Percentiles rank a stretch among this genome's conserved stretches.
Conservation (phyloP, 164 flowering plant genomes). For the Nymphaea colorata region DNA sequence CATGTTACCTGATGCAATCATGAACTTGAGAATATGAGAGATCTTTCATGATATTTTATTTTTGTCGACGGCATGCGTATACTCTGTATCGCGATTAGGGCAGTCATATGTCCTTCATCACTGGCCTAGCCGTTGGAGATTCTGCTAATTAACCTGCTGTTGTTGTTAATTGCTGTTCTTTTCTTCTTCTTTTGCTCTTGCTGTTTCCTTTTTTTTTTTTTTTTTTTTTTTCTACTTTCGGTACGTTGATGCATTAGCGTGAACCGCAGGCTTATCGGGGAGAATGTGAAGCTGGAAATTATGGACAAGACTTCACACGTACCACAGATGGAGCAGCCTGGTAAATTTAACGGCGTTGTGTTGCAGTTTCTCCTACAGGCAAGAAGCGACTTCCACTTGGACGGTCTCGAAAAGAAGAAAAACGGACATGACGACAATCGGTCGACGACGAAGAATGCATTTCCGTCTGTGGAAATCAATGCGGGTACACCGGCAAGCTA, state of each 20-base stretch:
- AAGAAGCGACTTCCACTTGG: too few species aligned
- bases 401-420: too few species aligned
- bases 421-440: too few species aligned
- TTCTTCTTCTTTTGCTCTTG: neutral
- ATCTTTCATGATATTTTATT: neutral
- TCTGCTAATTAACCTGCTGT: neutral
- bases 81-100: neutral
- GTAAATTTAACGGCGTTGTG: slow-evolving; percentile 30
- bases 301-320: slow-evolving; percentile 47
- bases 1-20: neutral
- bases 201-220: neutral
- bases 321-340: slow-evolving; percentile 53
- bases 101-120: neutral
- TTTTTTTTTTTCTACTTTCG: neutral
- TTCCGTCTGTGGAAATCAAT: too few species aligned
- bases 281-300: slow-evolving; percentile 45
- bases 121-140: neutral
- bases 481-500: too few species aligned
- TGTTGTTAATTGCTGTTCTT: too few species aligned
- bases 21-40: neutral
- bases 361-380: slow-evolving; percentile 15
- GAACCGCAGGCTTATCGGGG: slow-evolving; percentile 44
- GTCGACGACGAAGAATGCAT: too few species aligned
- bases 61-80: neutral
- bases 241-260: neutral